Conservation (phyloP, 495 filamentous ascomycete genomes). For the Podospora didyma region DNA sequence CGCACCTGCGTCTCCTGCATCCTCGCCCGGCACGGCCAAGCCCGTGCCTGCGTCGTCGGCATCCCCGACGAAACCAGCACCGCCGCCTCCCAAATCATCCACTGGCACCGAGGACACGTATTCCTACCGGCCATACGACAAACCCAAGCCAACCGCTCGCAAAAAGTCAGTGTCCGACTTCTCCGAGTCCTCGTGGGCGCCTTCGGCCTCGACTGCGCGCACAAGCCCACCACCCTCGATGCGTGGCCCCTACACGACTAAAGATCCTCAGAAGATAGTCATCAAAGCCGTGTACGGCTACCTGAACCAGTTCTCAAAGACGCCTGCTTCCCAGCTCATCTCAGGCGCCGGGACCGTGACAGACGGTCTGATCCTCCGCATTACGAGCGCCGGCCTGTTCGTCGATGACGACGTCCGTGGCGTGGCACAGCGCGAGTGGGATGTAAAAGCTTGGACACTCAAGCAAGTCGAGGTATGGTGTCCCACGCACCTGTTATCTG, state of each 20-base stretch:
- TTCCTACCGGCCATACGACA: constrained; percentile 82
- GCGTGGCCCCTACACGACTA: constrained; percentile 70
- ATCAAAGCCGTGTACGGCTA: constrained; percentile 89
- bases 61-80: constrained; percentile 26
- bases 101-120: constrained; percentile 62
- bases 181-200: constrained; percentile 80
- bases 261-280: constrained; percentile 91
- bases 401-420: constrained; percentile 90
- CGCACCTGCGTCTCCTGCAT: constrained; percentile 24
- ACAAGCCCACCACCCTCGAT: constrained; percentile 80
- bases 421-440: constrained; percentile 91
- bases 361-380: constrained; percentile 79
- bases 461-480: constrained; percentile 90
- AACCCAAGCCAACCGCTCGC: constrained; percentile 48
- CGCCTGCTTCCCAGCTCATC: constrained; percentile 76
- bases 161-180: constrained; percentile 60
- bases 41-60: constrained; percentile 12
- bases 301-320: constrained; percentile 76
- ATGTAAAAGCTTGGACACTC: constrained; percentile 95
- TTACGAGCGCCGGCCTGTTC: constrained; percentile 88
- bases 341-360: constrained; percentile 72
- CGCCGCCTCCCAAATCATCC: constrained; percentile 55
- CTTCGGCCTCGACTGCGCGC: constrained; percentile 75
- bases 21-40: background rate
- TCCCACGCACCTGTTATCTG: constrained; percentile 45